Conservation (phyloP, 306 rosid species). For the Prinsepia uniflora region DNA sequence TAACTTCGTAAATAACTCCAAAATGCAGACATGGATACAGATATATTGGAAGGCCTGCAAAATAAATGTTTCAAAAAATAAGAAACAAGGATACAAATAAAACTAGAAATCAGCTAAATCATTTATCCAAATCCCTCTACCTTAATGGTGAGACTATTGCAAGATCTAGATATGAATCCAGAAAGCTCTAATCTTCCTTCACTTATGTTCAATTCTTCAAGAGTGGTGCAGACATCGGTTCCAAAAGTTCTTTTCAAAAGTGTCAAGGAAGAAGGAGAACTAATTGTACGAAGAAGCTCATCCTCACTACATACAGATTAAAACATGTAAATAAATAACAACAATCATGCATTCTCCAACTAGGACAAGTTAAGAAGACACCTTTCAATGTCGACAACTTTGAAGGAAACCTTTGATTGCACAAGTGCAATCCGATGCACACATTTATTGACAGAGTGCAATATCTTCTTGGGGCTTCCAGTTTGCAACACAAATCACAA, state of each 20-base stretch:
- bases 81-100: conserved; percentile 9
- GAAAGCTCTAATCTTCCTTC: conserved; percentile 60
- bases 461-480: conserved; percentile 79
- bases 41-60: conserved; percentile 86
- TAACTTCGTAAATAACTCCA: conserved; percentile 30
- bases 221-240: conserved; percentile 47
- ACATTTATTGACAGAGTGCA: conserved; percentile 78
- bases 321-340: conserved; percentile 17
- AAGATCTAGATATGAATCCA: conserved; percentile 71
- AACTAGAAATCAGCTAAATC: conserved; percentile 16
- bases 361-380: conserved; percentile 28
- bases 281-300: conserved; percentile 58
- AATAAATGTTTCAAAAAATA: conserved; percentile 3
- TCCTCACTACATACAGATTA: conserved; percentile 52
- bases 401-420: conserved; percentile 58
- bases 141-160: conserved; percentile 48
- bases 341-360: conserved; percentile 20
- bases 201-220: conserved; percentile 47
- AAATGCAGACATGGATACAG: conserved; percentile 71
- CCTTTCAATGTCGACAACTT: conserved; percentile 78
- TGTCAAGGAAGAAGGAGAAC: conserved; percentile 69
- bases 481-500: conserved; percentile 25
- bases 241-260: conserved; percentile 72
- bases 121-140: conserved; percentile 36
- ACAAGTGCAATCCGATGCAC: conserved; percentile 58